These are phyloP conservation scores for Ambrosia hybrid DNA, from an alignment of 140 eudicot species.

Conservation along the genomic window DNA sequence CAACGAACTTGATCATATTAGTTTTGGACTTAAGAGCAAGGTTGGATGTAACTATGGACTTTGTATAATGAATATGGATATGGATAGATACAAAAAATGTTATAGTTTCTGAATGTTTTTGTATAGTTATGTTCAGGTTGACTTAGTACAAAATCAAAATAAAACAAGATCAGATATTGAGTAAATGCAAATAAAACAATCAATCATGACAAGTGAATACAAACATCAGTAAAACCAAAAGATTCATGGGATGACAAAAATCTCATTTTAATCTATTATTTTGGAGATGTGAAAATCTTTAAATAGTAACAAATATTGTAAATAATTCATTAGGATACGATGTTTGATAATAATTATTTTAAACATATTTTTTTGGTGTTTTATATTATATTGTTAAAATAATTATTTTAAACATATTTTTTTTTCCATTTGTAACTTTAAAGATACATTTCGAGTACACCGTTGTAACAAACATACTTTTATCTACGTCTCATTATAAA, in stretches of 20 bases:
- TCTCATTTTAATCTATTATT: slow-evolving; percentile 1
- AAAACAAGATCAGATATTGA: neutral
- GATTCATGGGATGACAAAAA: neutral
- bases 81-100: too few relatives aligned
- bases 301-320: neutral
- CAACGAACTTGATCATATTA: neutral
- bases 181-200: slow-evolving; percentile 12
- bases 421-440: too few relatives aligned
- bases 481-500: too few relatives aligned
- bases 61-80: neutral
- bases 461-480: too few relatives aligned
- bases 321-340: neutral
- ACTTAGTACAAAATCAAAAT: too few relatives aligned
- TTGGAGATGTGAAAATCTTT: neutral
- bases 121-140: too few relatives aligned
- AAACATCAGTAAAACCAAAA: slow-evolving; percentile 25
- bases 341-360: too few relatives aligned
- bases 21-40: neutral
- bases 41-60: neutral
- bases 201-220: slow-evolving; percentile 23
- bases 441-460: too few relatives aligned
- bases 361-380: too few relatives aligned
- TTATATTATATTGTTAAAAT: too few relatives aligned
- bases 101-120: too few relatives aligned
- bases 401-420: too few relatives aligned